Percentiles rank a stretch among this genome's conserved stretches.
phyloP scores from a whole-genome alignment of 208 protist genomes.

The Acanthamoeba healyi region DNA sequence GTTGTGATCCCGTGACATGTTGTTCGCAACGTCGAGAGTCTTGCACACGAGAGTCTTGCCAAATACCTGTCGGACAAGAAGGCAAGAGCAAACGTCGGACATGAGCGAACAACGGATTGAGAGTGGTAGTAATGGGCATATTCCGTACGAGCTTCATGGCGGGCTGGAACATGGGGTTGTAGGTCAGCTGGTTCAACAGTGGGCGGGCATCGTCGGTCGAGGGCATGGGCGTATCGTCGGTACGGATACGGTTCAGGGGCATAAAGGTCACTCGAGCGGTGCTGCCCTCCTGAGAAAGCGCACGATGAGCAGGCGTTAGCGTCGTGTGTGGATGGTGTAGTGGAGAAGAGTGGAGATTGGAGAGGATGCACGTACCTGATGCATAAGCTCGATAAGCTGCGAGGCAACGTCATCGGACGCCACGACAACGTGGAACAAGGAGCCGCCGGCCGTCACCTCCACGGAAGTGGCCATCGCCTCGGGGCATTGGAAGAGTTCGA shows the following conservation, averaged over 20 bases:
- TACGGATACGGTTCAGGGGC: constrained; percentile 95
- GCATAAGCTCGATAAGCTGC: constrained; percentile 94
- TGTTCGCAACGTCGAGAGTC: constrained; percentile 90
- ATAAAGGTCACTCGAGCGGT: constrained; percentile 97
- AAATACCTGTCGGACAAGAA: constrained; percentile 56
- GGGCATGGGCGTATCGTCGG: constrained; percentile 81
- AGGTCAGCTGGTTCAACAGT: constrained; percentile 92
- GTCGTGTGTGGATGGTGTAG: not conserved
- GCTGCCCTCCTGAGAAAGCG: constrained; percentile 75
- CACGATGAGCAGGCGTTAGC: not conserved
- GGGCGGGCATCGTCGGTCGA: constrained; percentile 88
- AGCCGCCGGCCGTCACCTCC: constrained; percentile 96
- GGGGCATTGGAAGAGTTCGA: constrained; percentile 95
- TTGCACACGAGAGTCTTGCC: not conserved
- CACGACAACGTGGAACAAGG: constrained; percentile 98
- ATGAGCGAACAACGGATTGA: too few relatives aligned
- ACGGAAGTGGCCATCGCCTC: constrained; percentile 90
- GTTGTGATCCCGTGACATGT: constrained; percentile 88
- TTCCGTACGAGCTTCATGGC: constrained; percentile 90
- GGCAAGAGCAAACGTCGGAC: too few relatives aligned
- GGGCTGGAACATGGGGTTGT: constrained; percentile 89
- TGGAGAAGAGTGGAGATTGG: not conserved
- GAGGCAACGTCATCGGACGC: constrained; percentile 95
- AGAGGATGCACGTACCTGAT: constrained; percentile 85
- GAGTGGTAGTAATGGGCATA: too few relatives aligned